phyloP scores from a whole-genome alignment of 805 yeast species.

The Candida boidinii region DNA sequence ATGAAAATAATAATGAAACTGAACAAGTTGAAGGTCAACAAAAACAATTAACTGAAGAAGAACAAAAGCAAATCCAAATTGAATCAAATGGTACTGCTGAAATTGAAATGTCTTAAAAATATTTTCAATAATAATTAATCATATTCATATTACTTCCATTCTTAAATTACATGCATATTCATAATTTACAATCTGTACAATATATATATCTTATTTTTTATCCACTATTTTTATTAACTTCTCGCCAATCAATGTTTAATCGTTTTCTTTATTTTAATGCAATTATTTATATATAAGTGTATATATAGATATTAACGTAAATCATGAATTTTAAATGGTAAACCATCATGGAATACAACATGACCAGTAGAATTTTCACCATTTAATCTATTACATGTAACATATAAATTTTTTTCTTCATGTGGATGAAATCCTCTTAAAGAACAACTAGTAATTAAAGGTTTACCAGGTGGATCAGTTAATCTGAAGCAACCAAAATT shows the following conservation, averaged over 20 bases:
- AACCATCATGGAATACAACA: slow-evolving; percentile 33
- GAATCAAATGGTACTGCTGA: slow-evolving; percentile 2
- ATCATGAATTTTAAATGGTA: slow-evolving; percentile 43
- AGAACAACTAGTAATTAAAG: slow-evolving; percentile 42
- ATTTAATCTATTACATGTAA: slow-evolving; percentile 29
- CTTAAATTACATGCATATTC: background rate
- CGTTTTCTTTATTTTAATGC: background rate
- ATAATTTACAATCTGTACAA: background rate
- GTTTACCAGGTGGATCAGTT: slow-evolving; percentile 60
- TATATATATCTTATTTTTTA: background rate
- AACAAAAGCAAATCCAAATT: too few species aligned
- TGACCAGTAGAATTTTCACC: slow-evolving; percentile 33
- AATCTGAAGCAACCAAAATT: slow-evolving; percentile 50
- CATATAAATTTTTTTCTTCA: slow-evolving; percentile 40
- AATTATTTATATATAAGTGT: slow-evolving; percentile 1
- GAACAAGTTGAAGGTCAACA: slow-evolving; percentile 6
- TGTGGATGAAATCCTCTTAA: slow-evolving; percentile 56
- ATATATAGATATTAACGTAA: slow-evolving; percentile 33
- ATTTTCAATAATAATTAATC: slow-evolving; percentile 3
- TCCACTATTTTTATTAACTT: background rate
- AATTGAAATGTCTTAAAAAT: too few species aligned
- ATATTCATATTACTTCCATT: background rate
- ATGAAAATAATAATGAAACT: slow-evolving; percentile 7
- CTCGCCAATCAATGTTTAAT: background rate
- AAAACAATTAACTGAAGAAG: slow-evolving; percentile 1